These are phyloP conservation scores for Stephanodiscus minutulus DNA, from an alignment of 108 stramenopile species.

Conservation along the genomic window DNA sequence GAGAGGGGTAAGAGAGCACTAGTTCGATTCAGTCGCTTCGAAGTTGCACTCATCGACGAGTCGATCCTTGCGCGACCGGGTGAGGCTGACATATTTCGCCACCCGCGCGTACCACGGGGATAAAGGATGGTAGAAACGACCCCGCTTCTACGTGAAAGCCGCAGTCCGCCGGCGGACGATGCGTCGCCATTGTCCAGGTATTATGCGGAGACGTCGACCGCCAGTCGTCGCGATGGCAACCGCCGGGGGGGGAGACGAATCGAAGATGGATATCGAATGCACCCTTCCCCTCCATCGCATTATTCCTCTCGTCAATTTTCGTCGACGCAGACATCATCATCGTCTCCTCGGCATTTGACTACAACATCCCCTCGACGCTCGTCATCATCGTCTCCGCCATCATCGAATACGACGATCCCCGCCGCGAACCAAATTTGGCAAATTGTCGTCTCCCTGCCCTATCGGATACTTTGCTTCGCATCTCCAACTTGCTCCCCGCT, in stretches of 20 bases:
- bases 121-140: slow-evolving; percentile 7
- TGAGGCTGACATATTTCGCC: no score
- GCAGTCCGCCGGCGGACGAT: background rate
- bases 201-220: background rate
- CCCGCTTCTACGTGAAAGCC: slow-evolving; percentile 14
- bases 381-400: no score
- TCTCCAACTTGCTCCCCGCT: slow-evolving; percentile 24
- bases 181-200: background rate
- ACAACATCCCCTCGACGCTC: background rate
- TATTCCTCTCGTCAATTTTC: slow-evolving; percentile 7
- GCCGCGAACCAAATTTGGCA: slow-evolving; percentile 4
- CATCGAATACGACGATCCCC: background rate
- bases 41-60: no score
- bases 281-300: background rate
- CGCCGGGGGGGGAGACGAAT: background rate
- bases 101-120: no score
- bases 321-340: background rate
- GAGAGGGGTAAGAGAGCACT: no score
- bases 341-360: background rate
- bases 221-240: background rate
- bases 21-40: no score
- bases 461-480: slow-evolving; percentile 34
- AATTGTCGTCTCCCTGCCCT: slow-evolving; percentile 12
- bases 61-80: no score
- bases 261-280: background rate